Evolutionary conservation across 305 asterid species (phyloP), one percentile per base, ranked within the genome.

Genomic region (Nicotiana rustica): DNA sequence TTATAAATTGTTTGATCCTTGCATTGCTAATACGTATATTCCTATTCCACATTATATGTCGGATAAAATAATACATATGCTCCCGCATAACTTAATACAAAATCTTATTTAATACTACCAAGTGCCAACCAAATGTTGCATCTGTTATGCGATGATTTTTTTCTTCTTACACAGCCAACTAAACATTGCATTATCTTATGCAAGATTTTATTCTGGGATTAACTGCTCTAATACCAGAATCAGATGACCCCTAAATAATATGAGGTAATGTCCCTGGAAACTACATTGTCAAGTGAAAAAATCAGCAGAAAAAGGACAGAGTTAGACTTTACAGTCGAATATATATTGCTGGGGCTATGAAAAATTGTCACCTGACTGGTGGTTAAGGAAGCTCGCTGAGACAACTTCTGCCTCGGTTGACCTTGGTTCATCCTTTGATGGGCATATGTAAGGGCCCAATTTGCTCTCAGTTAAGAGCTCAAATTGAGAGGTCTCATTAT

Each of bases 341-440:
- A 25, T 29, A 65, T 49, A 73, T 13, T 49, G 38, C 62, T 73
- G 21, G 79, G 14, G 56, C 65, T 15, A 47, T 18, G 29, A 75
- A 62, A 70, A 62, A 79, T 31, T 44, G 78, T 83, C 87, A 94
- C 98, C 98, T 92, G 97, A 87, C 83, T 84, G 60, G 86, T 86
- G 70, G 89, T 61, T 67, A 93, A 91, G 71, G 92, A 86, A 91
- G 59, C 88, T 91, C 91, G 94, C 92, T 88, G 96, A 10, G 94
- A 82, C 67, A 93, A 83, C 82, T 89, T 97, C 86, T 92, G 97
- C 88, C 94, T 89, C 87, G 91, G 86, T 85, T 91, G 97, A 73
- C 85, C 82, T 21, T 86, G 85, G 6, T 86, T 90, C 88, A 92
- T 90, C 93, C 95, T 88, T 85, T 90, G 95, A 83, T 88, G 94